These are phyloP conservation scores for Fraxinus sp. DNA, from an alignment of 305 asterid species.

Conservation along the genomic window DNA sequence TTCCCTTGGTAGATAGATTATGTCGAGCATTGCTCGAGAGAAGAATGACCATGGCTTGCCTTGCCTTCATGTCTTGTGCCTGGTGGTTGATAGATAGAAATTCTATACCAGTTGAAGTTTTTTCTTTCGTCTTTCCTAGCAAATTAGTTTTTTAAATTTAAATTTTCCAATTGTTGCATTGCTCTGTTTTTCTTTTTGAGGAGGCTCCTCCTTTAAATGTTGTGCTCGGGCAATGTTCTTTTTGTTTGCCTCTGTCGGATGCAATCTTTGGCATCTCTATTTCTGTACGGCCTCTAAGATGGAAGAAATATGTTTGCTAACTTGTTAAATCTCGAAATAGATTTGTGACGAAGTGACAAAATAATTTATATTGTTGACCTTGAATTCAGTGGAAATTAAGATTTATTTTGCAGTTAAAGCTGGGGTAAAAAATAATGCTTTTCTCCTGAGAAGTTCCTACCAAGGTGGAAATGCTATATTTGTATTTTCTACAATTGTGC, in stretches of 20 bases:
- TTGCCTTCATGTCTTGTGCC: constrained; percentile 29
- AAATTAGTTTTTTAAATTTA: not conserved
- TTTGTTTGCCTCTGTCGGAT: not conserved
- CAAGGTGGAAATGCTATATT: not conserved
- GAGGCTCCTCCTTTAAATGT: not conserved
- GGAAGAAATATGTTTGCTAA: not conserved
- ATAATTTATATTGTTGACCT: not conserved
- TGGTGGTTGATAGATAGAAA: constrained; percentile 41
- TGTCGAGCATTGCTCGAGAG: constrained; percentile 28
- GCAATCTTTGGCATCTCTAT: not conserved
- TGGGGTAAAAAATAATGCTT: not conserved
- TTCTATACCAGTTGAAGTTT: constrained; percentile 9
- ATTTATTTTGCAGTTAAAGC: not conserved
- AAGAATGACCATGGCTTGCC: constrained; percentile 28
- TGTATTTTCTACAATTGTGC: not conserved
- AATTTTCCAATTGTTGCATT: not conserved
- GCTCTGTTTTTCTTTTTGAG: not conserved
- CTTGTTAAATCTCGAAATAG: not conserved
- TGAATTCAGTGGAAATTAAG: not conserved
- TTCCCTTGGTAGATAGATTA: constrained; percentile 24
- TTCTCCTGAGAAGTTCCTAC: not conserved
- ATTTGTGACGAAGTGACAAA: not conserved
- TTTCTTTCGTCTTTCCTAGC: not conserved
- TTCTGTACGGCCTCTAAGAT: not conserved
- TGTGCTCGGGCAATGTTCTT: not conserved